These are phyloP conservation scores for Stagonosporopsis vannaccii DNA, from an alignment of 2,329 filamentous ascomycete species.

Conservation along the genomic window DNA sequence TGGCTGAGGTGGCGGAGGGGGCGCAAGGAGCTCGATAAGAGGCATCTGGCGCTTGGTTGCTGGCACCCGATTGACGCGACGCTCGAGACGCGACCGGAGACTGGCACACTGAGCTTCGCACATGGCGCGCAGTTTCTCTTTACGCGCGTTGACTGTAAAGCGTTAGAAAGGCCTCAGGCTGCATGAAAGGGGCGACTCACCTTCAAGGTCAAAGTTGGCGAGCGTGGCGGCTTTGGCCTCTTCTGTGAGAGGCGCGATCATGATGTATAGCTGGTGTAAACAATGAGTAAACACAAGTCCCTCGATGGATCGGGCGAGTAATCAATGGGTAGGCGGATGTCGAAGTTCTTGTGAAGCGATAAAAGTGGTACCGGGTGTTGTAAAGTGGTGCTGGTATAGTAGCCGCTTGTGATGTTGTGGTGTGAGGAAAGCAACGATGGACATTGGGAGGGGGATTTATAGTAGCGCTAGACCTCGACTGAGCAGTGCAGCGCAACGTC, in stretches of 20 bases:
- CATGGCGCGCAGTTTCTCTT: constrained; percentile 85
- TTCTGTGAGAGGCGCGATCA: constrained; percentile 37
- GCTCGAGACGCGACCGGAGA: constrained; percentile 84
- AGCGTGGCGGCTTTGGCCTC: constrained; percentile 46
- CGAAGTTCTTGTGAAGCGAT: background rate
- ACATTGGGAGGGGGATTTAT: constrained; percentile 3
- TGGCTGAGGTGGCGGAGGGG: constrained; percentile 13
- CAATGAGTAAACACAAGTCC: constrained; percentile 25
- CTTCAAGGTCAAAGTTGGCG: constrained; percentile 44
- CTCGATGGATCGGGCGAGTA: background rate
- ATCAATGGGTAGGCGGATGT: background rate
- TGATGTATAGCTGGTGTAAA: constrained; percentile 26
- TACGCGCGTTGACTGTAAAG: constrained; percentile 80
- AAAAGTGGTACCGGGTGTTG: background rate
- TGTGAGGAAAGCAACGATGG: constrained; percentile 26
- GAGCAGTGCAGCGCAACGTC: background rate
- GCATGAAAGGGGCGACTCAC: constrained; percentile 23
- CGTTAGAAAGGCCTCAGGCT: constrained; percentile 25
- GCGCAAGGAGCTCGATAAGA: constrained; percentile 78
- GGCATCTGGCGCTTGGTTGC: constrained; percentile 77
- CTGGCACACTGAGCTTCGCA: constrained; percentile 88
- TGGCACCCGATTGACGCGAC: constrained; percentile 92
- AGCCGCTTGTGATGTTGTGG: constrained; percentile 24
- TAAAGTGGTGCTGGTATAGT: constrained; percentile 18
- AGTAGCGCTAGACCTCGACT: constrained; percentile 1